Base-by-base conservation (phyloP, 2,329 filamentous ascomycete species). In the Diaporthe capsici region DNA sequence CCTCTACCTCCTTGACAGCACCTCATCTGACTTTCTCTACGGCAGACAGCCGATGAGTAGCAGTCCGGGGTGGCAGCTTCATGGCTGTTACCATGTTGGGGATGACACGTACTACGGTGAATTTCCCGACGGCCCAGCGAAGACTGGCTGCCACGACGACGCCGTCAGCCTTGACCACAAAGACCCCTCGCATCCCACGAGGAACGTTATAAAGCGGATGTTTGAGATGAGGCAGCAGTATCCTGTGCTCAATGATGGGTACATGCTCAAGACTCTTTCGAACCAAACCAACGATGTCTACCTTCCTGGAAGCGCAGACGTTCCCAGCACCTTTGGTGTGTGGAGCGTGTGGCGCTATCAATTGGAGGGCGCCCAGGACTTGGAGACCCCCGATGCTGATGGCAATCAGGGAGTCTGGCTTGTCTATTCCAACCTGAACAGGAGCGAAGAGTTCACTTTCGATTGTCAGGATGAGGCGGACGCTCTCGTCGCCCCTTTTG, bases 1-100 rank as follows among this genome's bases (percentile, higher is more conserved):
- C 0, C 89, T 91, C 73, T 92, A 92, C 77, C 83, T 91, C 0
- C 82, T 92, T 1, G 91, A 93, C 80, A 91, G 88, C 73, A 91
- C 90, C 0, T 90, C 91, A 1, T 82, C 83, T 72, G 92, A 93
- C 79, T 93, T 92, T 78, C 87, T 93, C 44, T 77, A 73, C 80
- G 91, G 91, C 20, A 88, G 91, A 76, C 90, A 91, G 80, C 84
- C 91, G 0, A 92, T 93, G 88, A 88, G 89, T 6, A 87, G 90
- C 1, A 86, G 89, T 5, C 89, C 88, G 2, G 91, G 90, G 2
- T 93, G 91, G 91, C 89, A 90, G 78, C 86, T 87, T 37, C 91
- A 93, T 79, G 91, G 91, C 4, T 93, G 91, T 80, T 92, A 92
- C 82, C 82, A 83, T 15, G 84, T 92, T 9, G 85, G 86, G 34